Evolutionary conservation across 2,329 filamentous ascomycete genomes (phyloP), one percentile per base, ranked within the genome.

Genomic region (Pseudogymnoascus destructans): DNA sequence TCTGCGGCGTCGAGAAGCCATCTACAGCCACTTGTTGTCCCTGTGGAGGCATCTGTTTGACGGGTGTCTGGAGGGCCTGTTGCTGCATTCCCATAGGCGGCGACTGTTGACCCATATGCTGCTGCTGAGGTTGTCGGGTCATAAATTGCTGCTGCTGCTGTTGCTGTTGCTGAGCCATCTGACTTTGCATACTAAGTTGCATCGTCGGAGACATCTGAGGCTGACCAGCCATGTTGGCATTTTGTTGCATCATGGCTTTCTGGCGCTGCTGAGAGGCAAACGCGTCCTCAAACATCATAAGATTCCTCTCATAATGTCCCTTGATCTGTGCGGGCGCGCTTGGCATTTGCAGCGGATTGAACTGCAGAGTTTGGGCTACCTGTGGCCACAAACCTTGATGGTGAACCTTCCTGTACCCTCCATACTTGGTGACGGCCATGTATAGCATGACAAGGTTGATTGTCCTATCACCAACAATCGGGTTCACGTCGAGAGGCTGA

Each of bases 401-500:
- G 0, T 82, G 85, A 2, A 95, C 82, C 61, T 79, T 81, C 64
- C 86, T 87, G 59, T 86, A 93, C 4, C 90, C 90, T 21, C 87
- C 88, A 63, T 80, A 77, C 65, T 87, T 91, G 64, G 85, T 79
- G 1, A 95, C 87, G 0, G 81, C 76, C 61, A 85, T 81, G 70
- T 95, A 97, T 2, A 97, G 75, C 61, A 84, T 79, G 67, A 89
- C 80, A 10, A 96, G 73, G 65, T 86, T 85, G 35, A 97, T 76
- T 0, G 79, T 80, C 9, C 88, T 83, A 57, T 89, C 87, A 57
- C 81, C 84, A 21, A 95, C 79, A 19, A 81, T 73, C 0, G 91
- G 91, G 61, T 84, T 86, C 1, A 79, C 74, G 52, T 95, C 89
- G 55, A 97, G 77, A 0, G 83, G 85, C 15, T 89, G 75, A 30